Evolutionary conservation across 768 basidiomycete genomes (phyloP), one percentile per base, ranked within the genome.

Genomic region (Pulveroboletus ravenelii): DNA sequence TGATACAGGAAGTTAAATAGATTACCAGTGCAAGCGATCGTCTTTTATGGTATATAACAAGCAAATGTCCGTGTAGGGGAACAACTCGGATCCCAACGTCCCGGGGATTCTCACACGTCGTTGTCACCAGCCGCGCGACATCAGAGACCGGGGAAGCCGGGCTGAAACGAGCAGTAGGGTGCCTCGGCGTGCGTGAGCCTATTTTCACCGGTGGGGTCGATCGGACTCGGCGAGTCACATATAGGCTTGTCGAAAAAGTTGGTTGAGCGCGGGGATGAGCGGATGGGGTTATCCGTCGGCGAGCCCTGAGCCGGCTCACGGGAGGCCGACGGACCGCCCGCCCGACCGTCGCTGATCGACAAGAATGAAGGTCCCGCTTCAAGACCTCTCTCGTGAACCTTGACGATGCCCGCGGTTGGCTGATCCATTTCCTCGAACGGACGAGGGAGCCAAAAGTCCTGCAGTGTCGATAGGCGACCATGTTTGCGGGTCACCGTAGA

Each of bases 181-280:
- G 9, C 36, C 30, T 29, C 43, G 23, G 35, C 14, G 23, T n/a
- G 34, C 18, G 15, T 9, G 18, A 15, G 42, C 35, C 45, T 13
- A 14, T 35, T 38, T 14, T 47, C 54, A 6, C 36, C 34, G 7
- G n/a, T 30, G 10, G 42, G 17, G 39, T 37, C 27, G 13, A 63
- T 53, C 53, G 45, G 20, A 6, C 60, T 58, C 30, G 62, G 62
- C 3, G 62, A 63, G 13, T 65, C 63, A n/a, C 62, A 65, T 3
- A 57, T 12, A 0, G 58, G 50, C 31, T 42, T 34, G 46, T 42
- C 48, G 13, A 60, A 52, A 27, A 43, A 52, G 9, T 6, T 35
- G 47, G 30, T 49, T 23, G 20, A 20, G 48, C 18, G 18, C 37
- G 34, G 27, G 15, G 45, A 31, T 20, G 43, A 50, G 37, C 27